Base-by-base conservation (phyloP, 1,284 basidiomycete genomes). In the Ganoderma lucidum region DNA sequence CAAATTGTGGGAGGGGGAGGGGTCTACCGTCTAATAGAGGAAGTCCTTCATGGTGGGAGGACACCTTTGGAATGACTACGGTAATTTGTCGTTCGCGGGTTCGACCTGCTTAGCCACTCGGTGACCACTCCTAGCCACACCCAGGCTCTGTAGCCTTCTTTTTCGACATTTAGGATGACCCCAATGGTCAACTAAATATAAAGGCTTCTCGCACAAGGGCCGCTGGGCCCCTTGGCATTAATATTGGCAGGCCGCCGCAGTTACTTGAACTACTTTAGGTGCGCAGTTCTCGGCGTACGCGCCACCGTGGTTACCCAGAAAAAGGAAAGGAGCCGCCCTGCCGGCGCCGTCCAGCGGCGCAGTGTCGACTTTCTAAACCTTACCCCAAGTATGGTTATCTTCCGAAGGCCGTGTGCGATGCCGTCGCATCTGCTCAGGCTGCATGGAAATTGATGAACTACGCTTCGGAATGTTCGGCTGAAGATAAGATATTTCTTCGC, bases 401-500 rank as follows among this genome's bases (percentile, higher is more conserved):
- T 59, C 62, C 62, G 9, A 55, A 35, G 37, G 65, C 61, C 61
- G 65, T 17, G 41, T 65, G 68, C 70, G 70, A 71, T 66, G 65
- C 70, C 70, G 68, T 71, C 70, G 70, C 63, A 71, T 69, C 67
- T 30, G 17, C 15, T 10, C n/a, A 6, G n/a, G 48, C 48, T n/a
- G n/a, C 8, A 3, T 35, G 35, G 8, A 35, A 5, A 35, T 35
- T 35, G 23, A 23, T 23, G 23, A 23, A 23, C 23, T 23, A 23
- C 23, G 8, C 35, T n/a, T n/a, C n/a, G n/a, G 44, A 17, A 45
- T 19, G 44, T 45, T 17, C 14, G 17, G 35, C 8, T 35, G 35
- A 35, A 35, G 3, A 35, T 35, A 35, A 35, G 3, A 35, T 35
- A 45, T 17, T n/a, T 17, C 17, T 45, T 45, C 44, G 17, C 17